Base-by-base conservation (phyloP, 192 early-diverging fungal species). In the Coemansia sp. region DNA sequence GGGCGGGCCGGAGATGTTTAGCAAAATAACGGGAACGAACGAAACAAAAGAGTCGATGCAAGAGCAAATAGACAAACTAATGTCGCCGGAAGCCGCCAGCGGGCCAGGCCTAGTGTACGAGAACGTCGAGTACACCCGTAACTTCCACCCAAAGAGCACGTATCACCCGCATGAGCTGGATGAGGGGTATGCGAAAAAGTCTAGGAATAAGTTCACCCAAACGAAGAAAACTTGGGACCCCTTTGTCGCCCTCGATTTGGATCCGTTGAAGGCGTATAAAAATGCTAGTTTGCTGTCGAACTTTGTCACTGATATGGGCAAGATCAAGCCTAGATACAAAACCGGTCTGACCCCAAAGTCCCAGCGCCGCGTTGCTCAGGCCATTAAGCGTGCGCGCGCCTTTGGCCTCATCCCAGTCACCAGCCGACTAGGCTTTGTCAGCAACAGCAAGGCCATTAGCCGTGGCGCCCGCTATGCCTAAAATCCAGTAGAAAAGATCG, bases 241-340 rank as follows among this genome's bases (percentile, higher is more conserved):
- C 12, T 85, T 82, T 58, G 50, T 71, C 26, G 33, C 64, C 31
- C 59, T 78, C 20, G 71, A 59, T 3, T 66, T 79, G 5, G 66
- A 85, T 41, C 83, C 83, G 14, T 52, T 82, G 37, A 61, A 69
- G 36, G 68, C 79, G 45, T 85, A 79, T 69, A 82, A 88, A 74
- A 86, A 88, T 69, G 69, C 70, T 10, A 57, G 65, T 18, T 37
- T 88, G 53, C 63, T 90, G 55, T 81, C 84, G 47, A 69, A 79
- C 42, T 90, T 86, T 69, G 74, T 88, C 59, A 80, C 87, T 5
- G 85, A 84, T 7, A 82, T 90, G 75, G 88, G 88, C 50, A 77
- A 79, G 35, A 86, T 90, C 47, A 76, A 83, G 73, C 86, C 87
- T 34, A 73, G 86, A 58, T 73, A 84, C 65, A 76, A 86, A 65